Percentiles rank a stretch among this genome's conserved stretches.
Evolutionary conservation across 2,329 filamentous ascomycete species (phyloP).

Genomic region (Trichophyton rubrum): DNA sequence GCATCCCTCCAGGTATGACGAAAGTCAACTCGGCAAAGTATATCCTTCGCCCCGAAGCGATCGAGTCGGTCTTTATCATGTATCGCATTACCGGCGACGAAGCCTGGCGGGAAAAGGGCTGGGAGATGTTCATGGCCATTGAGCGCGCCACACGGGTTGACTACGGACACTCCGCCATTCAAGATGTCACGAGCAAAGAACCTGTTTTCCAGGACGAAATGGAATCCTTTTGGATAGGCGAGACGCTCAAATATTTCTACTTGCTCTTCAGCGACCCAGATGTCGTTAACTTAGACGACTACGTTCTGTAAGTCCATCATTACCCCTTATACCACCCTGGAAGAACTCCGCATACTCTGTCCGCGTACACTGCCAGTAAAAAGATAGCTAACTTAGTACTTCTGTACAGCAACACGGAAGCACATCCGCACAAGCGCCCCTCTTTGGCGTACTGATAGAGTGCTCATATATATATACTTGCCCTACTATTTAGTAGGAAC

Average conservation of each 20-base stretch:
- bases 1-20: slow-evolving; percentile 32
- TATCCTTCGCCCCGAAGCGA: slow-evolving; percentile 58
- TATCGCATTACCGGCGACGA: slow-evolving; percentile 77
- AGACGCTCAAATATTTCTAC: slow-evolving; percentile 90
- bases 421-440: slow-evolving; percentile 36
- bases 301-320: slow-evolving; percentile 42
- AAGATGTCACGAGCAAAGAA: slow-evolving; percentile 33
- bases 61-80: slow-evolving; percentile 81
- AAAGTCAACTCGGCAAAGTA: slow-evolving; percentile 25
- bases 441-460: not conserved
- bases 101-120: slow-evolving; percentile 66
- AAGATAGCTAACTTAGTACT: not conserved
- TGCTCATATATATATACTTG: not conserved
- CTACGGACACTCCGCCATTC: slow-evolving; percentile 49
- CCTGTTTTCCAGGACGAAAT: slow-evolving; percentile 54
- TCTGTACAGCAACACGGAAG: slow-evolving; percentile 37
- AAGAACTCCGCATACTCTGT: not conserved
- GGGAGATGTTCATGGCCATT: slow-evolving; percentile 70
- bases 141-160: slow-evolving; percentile 53
- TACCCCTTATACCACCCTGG: not conserved
- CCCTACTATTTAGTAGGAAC: too few species aligned
- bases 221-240: slow-evolving; percentile 85
- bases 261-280: slow-evolving; percentile 60
- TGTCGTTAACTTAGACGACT: slow-evolving; percentile 54
- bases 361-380: not conserved